These are phyloP conservation scores for Boletus huronensis DNA, from an alignment of 768 basidiomycete genomes.

Conservation along the genomic window DNA sequence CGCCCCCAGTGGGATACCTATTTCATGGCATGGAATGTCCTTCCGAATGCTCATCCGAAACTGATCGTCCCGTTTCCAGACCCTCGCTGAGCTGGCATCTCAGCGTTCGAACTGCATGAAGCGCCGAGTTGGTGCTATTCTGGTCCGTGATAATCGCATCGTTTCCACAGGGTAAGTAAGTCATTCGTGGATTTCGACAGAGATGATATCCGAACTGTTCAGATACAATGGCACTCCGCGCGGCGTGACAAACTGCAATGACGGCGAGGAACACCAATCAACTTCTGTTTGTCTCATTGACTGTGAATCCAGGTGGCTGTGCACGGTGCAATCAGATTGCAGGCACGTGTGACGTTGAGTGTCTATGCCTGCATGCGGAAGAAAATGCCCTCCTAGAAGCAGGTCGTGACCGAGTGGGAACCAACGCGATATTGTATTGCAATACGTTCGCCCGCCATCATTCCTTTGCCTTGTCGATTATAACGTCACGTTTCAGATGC, in stretches of 20 bases:
- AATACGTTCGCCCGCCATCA: slow-evolving; percentile 71
- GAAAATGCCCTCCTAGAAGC: slow-evolving; percentile 96
- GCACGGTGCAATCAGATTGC: slow-evolving; percentile 63
- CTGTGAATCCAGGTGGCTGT: slow-evolving; percentile 85
- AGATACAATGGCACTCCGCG: slow-evolving; percentile 97
- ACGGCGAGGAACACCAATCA: slow-evolving; percentile 15
- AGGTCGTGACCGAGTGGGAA: slow-evolving; percentile 84
- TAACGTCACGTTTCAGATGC: slow-evolving; percentile 54
- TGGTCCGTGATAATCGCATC: slow-evolving; percentile 81
- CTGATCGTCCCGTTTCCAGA: slow-evolving; percentile 43
- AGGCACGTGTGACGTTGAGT: slow-evolving; percentile 57
- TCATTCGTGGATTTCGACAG: slow-evolving; percentile 1
- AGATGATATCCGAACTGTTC: slow-evolving; percentile 1
- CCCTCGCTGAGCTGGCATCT: slow-evolving; percentile 85
- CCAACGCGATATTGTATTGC: slow-evolving; percentile 87
- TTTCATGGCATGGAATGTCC: slow-evolving; percentile 72
- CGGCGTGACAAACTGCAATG: slow-evolving; percentile 81
- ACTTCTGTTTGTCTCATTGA: slow-evolving; percentile 33
- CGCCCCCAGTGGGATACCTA: slow-evolving; percentile 94
- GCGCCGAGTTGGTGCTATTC: slow-evolving; percentile 88
- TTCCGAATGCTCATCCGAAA: background rate
- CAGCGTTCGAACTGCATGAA: slow-evolving; percentile 96
- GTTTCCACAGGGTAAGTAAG: slow-evolving; percentile 76
- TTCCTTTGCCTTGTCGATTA: background rate
- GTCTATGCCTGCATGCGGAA: slow-evolving; percentile 95